Evolutionary conservation across 2,329 filamentous ascomycete genomes (phyloP), one percentile per base, ranked within the genome.

Genomic region (Fusarium udum): DNA sequence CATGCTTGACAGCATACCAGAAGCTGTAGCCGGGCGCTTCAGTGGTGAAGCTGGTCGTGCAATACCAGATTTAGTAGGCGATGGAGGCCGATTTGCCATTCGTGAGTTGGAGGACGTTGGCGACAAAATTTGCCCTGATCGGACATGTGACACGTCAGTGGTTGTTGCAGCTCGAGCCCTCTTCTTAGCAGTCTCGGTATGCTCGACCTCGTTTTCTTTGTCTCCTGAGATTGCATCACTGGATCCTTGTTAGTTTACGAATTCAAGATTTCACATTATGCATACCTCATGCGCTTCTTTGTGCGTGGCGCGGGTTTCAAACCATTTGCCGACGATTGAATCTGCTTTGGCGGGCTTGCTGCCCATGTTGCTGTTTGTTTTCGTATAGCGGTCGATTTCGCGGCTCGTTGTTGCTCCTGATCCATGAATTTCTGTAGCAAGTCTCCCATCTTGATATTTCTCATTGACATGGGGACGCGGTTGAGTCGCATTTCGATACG

Each of bases 401-500:
- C 67, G 11, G 77, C 57, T 76, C 83, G 81, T 57, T 84, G 82
- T 59, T 86, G 81, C 59, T 85, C 84, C 62, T 87, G 82, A 36
- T 85, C 83, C n/a, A 82, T 67, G 74, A 84, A 84, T 74, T 85
- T 89, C 55, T 83, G 79, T 18, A 95, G 81, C 14, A 98, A 86
- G 49, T 97, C 95, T 63, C 91, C 91, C 87, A 99, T 95, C 64
- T 90, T 97, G 70, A 90, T 87, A 78, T 92, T 93, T 67, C 95
- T 91, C 72, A 97, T 84, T 22, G 91, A 88, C 76, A 90, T 89
- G 13, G 96, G 96, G 59, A 98, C 96, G 61, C 96, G 92, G 80
- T 98, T 97, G 81, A 98, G 89, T 83, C 96, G 93, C 84, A 97
- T 93, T 82, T 98, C 95, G 59, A 99, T 92, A 69, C 95, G 92